phyloP scores from a whole-genome alignment of 192 early-diverging fungal species.

The Coemansia reversa region DNA sequence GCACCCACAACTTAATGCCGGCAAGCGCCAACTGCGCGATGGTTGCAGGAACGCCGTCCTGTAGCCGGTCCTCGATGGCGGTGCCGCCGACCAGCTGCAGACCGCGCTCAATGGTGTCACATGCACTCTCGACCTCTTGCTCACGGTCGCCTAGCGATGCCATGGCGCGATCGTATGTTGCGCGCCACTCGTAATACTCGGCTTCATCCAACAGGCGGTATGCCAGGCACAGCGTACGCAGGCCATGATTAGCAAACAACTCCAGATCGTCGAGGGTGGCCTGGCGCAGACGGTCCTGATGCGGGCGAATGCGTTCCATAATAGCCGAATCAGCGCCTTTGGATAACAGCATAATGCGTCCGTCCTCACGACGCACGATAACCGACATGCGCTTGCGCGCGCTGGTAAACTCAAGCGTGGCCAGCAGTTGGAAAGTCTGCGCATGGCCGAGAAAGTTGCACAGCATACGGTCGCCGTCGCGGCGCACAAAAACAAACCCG shows the following conservation, averaged over 20 bases:
- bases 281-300: slow-evolving; percentile 70
- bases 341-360: slow-evolving; percentile 74
- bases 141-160: slow-evolving; percentile 78
- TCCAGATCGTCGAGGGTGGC: slow-evolving; percentile 77
- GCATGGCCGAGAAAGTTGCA: slow-evolving; percentile 76
- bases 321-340: slow-evolving; percentile 97
- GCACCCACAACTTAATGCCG: slow-evolving; percentile 94
- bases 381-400: slow-evolving; percentile 72
- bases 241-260: slow-evolving; percentile 72
- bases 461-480: slow-evolving; percentile 65
- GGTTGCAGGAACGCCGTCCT: slow-evolving; percentile 95
- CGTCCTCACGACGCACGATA: slow-evolving; percentile 60
- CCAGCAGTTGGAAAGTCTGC: slow-evolving; percentile 63
- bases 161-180: slow-evolving; percentile 72
- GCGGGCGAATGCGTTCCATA: slow-evolving; percentile 71
- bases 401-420: slow-evolving; percentile 88
- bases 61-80: slow-evolving; percentile 96
- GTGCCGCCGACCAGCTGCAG: slow-evolving; percentile 90
- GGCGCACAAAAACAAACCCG: slow-evolving; percentile 77
- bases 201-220: slow-evolving; percentile 69
- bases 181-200: slow-evolving; percentile 70
- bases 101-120: slow-evolving; percentile 77
- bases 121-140: slow-evolving; percentile 70
- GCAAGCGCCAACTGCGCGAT: slow-evolving; percentile 81
- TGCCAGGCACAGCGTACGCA: slow-evolving; percentile 88